These are phyloP conservation scores for Trametes pubescens DNA, from an alignment of 1,284 basidiomycete species.

Conservation along the genomic window DNA sequence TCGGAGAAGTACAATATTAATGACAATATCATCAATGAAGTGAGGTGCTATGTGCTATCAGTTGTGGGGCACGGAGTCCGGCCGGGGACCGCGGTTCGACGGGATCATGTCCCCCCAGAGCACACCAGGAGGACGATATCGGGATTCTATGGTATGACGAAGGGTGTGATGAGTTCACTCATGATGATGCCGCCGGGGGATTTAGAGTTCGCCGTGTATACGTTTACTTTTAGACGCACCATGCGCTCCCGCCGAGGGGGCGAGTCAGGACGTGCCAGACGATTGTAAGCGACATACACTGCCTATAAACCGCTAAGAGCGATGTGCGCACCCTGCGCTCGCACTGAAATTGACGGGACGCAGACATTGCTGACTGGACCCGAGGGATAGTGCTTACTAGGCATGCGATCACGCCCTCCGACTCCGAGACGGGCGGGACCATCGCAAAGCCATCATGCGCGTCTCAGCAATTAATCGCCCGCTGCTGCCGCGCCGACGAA, in stretches of 20 bases:
- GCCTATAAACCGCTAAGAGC: not conserved
- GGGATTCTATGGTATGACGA: not conserved
- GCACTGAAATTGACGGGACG: too few relatives aligned
- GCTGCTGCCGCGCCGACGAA: too few relatives aligned
- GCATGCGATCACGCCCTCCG: not conserved
- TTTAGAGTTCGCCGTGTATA: not conserved
- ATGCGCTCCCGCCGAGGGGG: not conserved
- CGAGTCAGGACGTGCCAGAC: not conserved
- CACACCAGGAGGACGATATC: not conserved
- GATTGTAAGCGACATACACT: not conserved
- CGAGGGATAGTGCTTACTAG: not conserved
- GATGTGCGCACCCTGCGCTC: not conserved
- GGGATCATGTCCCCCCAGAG: not conserved
- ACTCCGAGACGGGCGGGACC: not conserved
- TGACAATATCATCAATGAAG: not conserved
- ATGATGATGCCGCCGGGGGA: not conserved
- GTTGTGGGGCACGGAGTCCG: not conserved
- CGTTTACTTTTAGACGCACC: not conserved
- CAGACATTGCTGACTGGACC: not conserved
- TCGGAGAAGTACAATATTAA: not conserved
- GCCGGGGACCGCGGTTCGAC: not conserved
- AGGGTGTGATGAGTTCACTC: not conserved
- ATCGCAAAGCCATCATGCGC: not conserved
- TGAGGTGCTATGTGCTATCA: not conserved
- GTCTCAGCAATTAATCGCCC: not conserved